Base-by-base conservation (phyloP, 2,329 filamentous ascomycete species). In the Mollisiaceae sp. region DNA sequence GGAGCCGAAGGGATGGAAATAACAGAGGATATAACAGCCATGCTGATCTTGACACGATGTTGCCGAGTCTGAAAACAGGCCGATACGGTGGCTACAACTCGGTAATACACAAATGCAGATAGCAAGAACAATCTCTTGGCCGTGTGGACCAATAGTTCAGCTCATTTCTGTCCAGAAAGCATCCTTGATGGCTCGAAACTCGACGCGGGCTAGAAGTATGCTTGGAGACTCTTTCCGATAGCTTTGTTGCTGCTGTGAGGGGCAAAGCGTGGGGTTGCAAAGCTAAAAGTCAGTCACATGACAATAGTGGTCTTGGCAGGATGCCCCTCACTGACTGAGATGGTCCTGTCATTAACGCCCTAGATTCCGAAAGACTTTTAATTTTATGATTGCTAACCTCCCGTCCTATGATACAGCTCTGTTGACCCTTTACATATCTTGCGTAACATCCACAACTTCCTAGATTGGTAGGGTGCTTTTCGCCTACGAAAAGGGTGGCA, bases 401-500 rank as follows among this genome's bases (percentile, higher is more conserved):
- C 50, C 50, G 50, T 20, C 50, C 54, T 65, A 65, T 61, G 18
- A 32, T 62, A 65, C 64, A 65, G 38, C 36, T 47, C 15, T 55
- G 18, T 47, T n/a, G 12, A 43, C 55, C 38, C 62, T 62, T 59
- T 54, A 54, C 50, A 54, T n/a, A 12, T 24, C 20, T 59, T 32
- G n/a, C n/a, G 22, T 20, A 22, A 38, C 35, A 43, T 54, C 12
- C 43, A 9, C 39, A 36, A n/a, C 15, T 14, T 20, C 8, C 24
- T 32, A 32, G 24, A 8, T 32, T 11, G 2, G 14, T 54, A n/a
- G 14, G 27, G 22, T 11, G 50, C n/a, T 18, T 27, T 35, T 11
- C 22, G 60, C 70, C 68, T 76, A 77, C 52, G 73, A 72, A 79
- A 99, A 98, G 12, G 95, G 95, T 63, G 95, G 95, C 67, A 99